Conservation (phyloP, 2,329 filamentous ascomycete genomes). For the Penicillium sp. region DNA sequence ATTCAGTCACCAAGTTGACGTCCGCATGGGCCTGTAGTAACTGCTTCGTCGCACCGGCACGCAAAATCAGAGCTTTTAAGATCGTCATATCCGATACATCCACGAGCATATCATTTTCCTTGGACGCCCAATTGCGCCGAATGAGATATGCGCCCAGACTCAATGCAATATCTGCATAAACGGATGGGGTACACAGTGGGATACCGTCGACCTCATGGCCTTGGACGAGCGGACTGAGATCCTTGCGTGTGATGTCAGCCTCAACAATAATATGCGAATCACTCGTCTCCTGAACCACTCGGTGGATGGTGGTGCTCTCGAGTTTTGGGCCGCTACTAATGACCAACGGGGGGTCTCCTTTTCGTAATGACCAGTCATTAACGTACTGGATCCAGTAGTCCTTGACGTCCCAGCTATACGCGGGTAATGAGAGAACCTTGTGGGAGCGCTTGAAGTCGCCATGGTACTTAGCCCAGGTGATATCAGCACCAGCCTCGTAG, state of each 20-base stretch:
- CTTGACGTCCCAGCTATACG: constrained; percentile 67
- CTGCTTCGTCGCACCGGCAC: not conserved
- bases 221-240: constrained; percentile 11
- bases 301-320: not conserved
- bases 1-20: constrained; percentile 20
- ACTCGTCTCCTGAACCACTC: too few relatives aligned
- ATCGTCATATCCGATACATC: not conserved
- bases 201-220: constrained; percentile 16
- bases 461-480: constrained; percentile 69
- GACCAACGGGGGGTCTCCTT: constrained; percentile 49
- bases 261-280: constrained; percentile 15
- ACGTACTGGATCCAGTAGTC: constrained; percentile 68
- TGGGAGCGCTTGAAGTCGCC: constrained; percentile 44
- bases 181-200: constrained; percentile 31
- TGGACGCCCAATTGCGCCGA: too few relatives aligned
- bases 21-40: constrained; percentile 23
- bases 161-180: constrained; percentile 4
- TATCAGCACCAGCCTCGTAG: constrained; percentile 24
- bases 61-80: not conserved
- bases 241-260: constrained; percentile 15
- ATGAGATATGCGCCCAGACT: not conserved
- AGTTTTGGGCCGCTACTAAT: not conserved
- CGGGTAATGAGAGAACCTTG: constrained; percentile 45
- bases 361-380: constrained; percentile 68
- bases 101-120: not conserved